Evolutionary conservation across 139 green algal genomes (phyloP), one percentile per base, ranked within the genome.

Genomic region (Raphidocelis subcapitata): DNA sequence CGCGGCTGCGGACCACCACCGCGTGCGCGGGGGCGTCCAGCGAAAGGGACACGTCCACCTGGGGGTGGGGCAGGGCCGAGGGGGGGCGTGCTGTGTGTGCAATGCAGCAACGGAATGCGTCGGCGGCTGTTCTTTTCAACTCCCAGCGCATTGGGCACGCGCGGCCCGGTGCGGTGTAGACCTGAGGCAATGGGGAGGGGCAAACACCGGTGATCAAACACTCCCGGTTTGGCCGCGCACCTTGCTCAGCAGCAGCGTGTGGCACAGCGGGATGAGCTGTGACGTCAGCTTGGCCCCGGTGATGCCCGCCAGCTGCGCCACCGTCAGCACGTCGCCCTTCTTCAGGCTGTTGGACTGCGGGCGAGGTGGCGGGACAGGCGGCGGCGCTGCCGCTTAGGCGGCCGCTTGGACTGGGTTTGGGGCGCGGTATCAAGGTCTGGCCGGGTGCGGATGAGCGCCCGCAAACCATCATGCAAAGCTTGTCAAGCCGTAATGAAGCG

Each of bases 311-410:
- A 99, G 66, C 80, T 93, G 83, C 0, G 95, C 90, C 16, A 93
- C 81, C 4, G 75, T 83, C 26, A 98, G 79, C 36, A 98, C 94
- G 47, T 98, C 91, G 0, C 94, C 94, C 75, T 98, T 98, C 3
- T 77, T 74, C 29, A 95, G 21, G 26, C 75, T 28, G 78, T 98
- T 97, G 23, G 0, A 56, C 60, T 47, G 35, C 60, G 32, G 60
- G 14, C 5, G 57, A 29, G 26, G 24, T 18, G 20, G 57, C 24
- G 26, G 16, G 26, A 20, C 57, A 29, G 20, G 24, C 16, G 57
- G 49, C 18, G 18, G 49, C 18, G 49, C 49, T n/a, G 20, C 49
- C 18, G 20, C 49, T n/a, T 57, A 20, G 18, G 49, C 20, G 20
- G 49, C 20, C 49, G 49, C 18, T n/a, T n/a, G 20, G 20, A 18